Percentiles rank a stretch among this genome's conserved stretches.
phyloP scores from a whole-genome alignment of 2,329 filamentous ascomycete species.

The Phyllosticta capitalensis region DNA sequence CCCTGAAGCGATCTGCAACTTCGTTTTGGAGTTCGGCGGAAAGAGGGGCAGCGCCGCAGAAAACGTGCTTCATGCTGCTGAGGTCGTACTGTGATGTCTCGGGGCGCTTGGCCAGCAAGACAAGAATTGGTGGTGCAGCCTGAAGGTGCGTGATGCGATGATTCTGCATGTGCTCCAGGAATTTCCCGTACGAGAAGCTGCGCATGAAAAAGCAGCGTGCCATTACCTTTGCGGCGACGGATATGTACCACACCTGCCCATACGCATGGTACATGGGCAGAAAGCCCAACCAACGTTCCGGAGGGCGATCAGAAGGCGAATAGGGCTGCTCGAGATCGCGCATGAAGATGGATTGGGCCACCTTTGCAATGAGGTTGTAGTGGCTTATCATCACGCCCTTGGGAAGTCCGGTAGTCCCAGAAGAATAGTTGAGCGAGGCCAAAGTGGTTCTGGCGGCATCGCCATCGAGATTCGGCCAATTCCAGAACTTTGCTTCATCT shows the following conservation, averaged over 20 bases:
- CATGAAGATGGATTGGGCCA: constrained; percentile 30
- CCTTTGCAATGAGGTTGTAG: constrained; percentile 34
- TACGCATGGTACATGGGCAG: constrained; percentile 31
- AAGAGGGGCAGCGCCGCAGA: constrained; percentile 32
- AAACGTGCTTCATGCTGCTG: constrained; percentile 23
- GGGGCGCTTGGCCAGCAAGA: constrained; percentile 29
- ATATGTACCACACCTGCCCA: constrained; percentile 31
- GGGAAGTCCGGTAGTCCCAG: constrained; percentile 35
- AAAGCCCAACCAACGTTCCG: constrained; percentile 28
- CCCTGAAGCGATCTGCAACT: constrained; percentile 24
- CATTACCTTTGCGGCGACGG: constrained; percentile 23
- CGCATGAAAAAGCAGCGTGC: constrained; percentile 32
- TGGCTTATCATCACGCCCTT: constrained; percentile 38
- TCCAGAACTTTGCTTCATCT: constrained; percentile 27
- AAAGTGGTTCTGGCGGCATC: constrained; percentile 25
- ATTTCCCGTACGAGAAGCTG: constrained; percentile 26
- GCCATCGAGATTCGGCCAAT: constrained; percentile 32
- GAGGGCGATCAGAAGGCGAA: constrained; percentile 14
- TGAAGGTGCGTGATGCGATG: constrained; percentile 32
- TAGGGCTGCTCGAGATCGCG: constrained; percentile 25
- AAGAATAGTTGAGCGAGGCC: constrained; percentile 21
- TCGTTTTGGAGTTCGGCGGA: constrained; percentile 29
- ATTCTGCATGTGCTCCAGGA: constrained; percentile 26
- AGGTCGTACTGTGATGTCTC: constrained; percentile 27
- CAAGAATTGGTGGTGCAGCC: constrained; percentile 29